A percentile compares a stretch with the other conserved stretches of the same genome.
phyloP scores from a whole-genome alignment of 192 early-diverging fungal genomes.

The Dimargaris xerosporica region DNA sequence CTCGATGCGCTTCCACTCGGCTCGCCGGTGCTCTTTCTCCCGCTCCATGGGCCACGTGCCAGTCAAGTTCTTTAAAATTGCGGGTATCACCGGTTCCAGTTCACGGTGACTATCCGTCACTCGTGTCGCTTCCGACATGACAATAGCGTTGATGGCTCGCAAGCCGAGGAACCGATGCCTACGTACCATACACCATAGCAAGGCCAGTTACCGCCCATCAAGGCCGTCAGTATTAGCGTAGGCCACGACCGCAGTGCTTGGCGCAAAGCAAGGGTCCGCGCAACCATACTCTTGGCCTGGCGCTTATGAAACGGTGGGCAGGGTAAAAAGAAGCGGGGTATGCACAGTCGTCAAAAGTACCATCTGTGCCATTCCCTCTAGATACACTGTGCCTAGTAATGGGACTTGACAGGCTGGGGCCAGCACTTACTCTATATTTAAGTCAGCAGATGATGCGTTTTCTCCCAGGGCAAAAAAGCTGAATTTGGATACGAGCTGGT shows the following conservation, averaged over 20 bases:
- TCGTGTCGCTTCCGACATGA: constrained; percentile 17
- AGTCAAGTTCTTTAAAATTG: constrained; percentile 23
- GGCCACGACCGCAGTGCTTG: no score
- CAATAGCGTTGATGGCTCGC: constrained; percentile 24
- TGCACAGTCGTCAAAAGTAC: no score
- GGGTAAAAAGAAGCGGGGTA: no score
- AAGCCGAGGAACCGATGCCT: constrained; percentile 19
- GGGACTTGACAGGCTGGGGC: no score
- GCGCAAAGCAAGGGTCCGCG: no score
- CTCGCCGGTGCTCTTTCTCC: background rate
- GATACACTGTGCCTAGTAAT: no score
- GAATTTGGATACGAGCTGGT: constrained; percentile 20
- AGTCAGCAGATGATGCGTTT: constrained; percentile 26
- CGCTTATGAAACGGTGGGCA: no score
- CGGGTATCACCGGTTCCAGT: constrained; percentile 19
- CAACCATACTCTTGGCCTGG: no score
- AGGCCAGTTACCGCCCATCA: no score
- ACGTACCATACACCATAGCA: no score
- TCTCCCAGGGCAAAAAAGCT: constrained; percentile 10
- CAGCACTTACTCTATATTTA: constrained; percentile 10
- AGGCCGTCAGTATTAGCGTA: no score
- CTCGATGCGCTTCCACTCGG: constrained; percentile 3
- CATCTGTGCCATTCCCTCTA: no score
- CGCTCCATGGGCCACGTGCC: constrained; percentile 8
- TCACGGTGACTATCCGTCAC: constrained; percentile 15